Percentiles rank a stretch among this genome's conserved stretches.
Conservation (phyloP, 78 protist genomes). For the Cyanophora paradoxa region DNA sequence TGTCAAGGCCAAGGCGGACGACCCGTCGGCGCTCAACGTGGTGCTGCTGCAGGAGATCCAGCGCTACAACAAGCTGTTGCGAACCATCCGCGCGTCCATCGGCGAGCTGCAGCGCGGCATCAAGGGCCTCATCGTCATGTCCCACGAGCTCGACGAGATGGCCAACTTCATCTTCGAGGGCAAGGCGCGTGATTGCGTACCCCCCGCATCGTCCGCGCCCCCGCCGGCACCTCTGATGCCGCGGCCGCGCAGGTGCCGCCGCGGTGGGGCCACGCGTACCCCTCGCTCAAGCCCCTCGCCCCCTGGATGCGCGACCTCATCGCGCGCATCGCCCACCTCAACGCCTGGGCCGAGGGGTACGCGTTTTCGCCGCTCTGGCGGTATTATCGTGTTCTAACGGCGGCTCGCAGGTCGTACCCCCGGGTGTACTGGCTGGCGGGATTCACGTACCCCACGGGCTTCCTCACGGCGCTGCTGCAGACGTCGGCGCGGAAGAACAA, state of each 20-base stretch:
- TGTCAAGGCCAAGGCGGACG: slow-evolving; percentile 15
- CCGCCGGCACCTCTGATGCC: too few species aligned
- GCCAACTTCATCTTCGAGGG: slow-evolving; percentile 26
- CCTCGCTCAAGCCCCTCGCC: slow-evolving; percentile 67
- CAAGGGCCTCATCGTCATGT: slow-evolving; percentile 77
- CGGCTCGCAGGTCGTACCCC: too few species aligned
- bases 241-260: slow-evolving; percentile 73
- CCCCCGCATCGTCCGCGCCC: too few species aligned
- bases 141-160: slow-evolving; percentile 63
- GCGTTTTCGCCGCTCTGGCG: slow-evolving; percentile 64
- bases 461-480: slow-evolving; percentile 81
- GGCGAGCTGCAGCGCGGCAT: slow-evolving; percentile 51
- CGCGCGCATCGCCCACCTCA: slow-evolving; percentile 52
- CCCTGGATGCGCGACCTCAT: slow-evolving; percentile 70
- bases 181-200: too few species aligned
- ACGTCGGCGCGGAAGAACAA: slow-evolving; percentile 37
- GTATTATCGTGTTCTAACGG: too few species aligned
- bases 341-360: slow-evolving; percentile 40
- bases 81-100: slow-evolving; percentile 25
- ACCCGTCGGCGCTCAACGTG: slow-evolving; percentile 39
- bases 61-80: slow-evolving; percentile 67
- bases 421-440: slow-evolving; percentile 75
- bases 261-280: slow-evolving; percentile 59
- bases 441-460: slow-evolving; percentile 86
- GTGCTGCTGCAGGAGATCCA: slow-evolving; percentile 72